These are phyloP conservation scores for Castanopsis chinensis DNA, from an alignment of 306 rosid genomes.

Conservation along the genomic window DNA sequence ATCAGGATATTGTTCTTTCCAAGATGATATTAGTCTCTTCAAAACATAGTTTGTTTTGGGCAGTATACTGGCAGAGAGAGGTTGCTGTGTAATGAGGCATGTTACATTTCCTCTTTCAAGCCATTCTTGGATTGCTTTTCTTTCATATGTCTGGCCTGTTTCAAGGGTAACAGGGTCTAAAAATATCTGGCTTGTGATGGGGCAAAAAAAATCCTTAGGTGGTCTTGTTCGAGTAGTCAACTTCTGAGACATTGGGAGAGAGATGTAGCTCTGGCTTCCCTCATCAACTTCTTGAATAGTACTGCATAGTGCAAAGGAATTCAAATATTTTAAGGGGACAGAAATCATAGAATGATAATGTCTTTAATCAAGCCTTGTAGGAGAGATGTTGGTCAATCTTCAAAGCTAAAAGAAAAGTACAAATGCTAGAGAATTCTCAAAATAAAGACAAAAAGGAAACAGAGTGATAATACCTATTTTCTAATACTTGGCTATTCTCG, in stretches of 20 bases:
- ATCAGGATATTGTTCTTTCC: constrained; percentile 85
- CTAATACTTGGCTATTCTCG: constrained; percentile 36
- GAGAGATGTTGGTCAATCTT: neutral
- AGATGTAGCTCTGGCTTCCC: constrained; percentile 49
- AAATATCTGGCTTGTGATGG: constrained; percentile 84
- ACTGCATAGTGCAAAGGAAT: constrained; percentile 47
- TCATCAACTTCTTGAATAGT: constrained; percentile 55
- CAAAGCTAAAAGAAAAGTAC: neutral
- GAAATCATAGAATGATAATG: neutral
- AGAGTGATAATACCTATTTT: constrained; percentile 50
- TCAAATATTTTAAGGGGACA: constrained; percentile 1
- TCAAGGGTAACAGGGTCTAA: constrained; percentile 93
- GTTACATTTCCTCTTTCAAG: constrained; percentile 83
- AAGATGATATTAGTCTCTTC: constrained; percentile 87
- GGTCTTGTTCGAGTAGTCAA: constrained; percentile 47
- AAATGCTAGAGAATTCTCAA: constrained; percentile 3
- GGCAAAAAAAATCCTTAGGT: constrained; percentile 88
- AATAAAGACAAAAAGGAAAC: constrained; percentile 1
- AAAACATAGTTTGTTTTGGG: constrained; percentile 91
- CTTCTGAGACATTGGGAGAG: constrained; percentile 52
- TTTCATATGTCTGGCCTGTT: constrained; percentile 94
- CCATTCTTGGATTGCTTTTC: constrained; percentile 95
- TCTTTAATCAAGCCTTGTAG: neutral
- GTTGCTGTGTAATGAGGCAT: constrained; percentile 84
- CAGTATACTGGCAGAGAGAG: constrained; percentile 55